phyloP scores from a whole-genome alignment of 2,329 filamentous ascomycete genomes.

The Neurospora sp. region DNA sequence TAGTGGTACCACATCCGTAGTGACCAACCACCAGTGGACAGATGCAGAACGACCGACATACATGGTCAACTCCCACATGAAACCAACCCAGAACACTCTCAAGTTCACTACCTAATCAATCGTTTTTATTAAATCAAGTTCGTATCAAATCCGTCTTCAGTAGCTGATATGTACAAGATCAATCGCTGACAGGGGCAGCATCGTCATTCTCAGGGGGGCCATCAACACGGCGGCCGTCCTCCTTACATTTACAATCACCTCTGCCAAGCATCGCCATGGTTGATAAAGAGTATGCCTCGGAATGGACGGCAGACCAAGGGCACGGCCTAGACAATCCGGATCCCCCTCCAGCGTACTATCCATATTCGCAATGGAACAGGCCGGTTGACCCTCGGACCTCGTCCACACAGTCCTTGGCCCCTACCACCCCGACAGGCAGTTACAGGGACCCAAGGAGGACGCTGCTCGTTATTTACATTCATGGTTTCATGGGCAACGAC shows the following conservation, averaged over 20 bases:
- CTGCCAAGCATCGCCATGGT: neutral
- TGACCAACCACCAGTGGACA: neutral
- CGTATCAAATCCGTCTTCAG: neutral
- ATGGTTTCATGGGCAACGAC: slow-evolving; percentile 85
- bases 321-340: neutral
- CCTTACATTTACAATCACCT: neutral
- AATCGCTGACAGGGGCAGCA: neutral
- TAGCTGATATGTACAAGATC: neutral
- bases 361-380: slow-evolving; percentile 9
- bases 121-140: neutral
- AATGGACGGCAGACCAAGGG: neutral
- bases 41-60: neutral
- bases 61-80: neutral
- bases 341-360: neutral
- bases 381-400: slow-evolving; percentile 35
- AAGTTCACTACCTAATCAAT: neutral
- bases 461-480: slow-evolving; percentile 72
- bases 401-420: slow-evolving; percentile 35
- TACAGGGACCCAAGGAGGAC: slow-evolving; percentile 30
- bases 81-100: neutral
- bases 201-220: neutral
- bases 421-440: slow-evolving; percentile 24
- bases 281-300: neutral
- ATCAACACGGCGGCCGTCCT: neutral
- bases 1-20: neutral